These are phyloP conservation scores for Pseudogymnoascus sp. DNA, from an alignment of 2,329 filamentous ascomycete genomes.

Conservation along the genomic window DNA sequence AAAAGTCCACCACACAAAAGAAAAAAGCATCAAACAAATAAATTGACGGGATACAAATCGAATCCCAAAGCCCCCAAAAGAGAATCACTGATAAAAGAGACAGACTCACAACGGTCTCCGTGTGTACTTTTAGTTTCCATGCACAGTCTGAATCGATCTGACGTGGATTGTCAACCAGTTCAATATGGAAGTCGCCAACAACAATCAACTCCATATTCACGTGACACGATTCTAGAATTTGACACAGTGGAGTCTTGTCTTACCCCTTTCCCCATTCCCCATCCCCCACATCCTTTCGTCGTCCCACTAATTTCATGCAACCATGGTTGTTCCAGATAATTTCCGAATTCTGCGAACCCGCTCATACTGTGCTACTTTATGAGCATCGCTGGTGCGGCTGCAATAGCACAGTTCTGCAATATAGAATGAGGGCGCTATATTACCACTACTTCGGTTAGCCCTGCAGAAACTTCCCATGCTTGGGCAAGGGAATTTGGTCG, in stretches of 20 bases:
- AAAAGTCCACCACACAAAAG: background rate
- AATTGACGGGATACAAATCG: background rate
- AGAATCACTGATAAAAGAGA: background rate
- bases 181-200: background rate
- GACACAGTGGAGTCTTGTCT: background rate
- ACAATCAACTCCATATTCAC: background rate
- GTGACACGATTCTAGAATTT: background rate
- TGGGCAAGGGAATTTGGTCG: background rate
- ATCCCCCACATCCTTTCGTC: background rate
- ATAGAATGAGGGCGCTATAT: background rate
- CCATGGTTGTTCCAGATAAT: background rate
- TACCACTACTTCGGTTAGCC: background rate
- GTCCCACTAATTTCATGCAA: background rate
- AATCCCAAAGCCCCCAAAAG: background rate
- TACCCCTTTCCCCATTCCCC: conserved; percentile 3
- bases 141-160: background rate
- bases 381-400: background rate
- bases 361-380: background rate
- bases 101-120: background rate
- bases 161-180: background rate
- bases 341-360: background rate
- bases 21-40: background rate
- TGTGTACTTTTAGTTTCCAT: background rate
- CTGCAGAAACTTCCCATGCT: background rate
- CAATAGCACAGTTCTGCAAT: background rate